phyloP scores from a whole-genome alignment of 345 rosid genomes.

The Melastoma malabathricum region DNA sequence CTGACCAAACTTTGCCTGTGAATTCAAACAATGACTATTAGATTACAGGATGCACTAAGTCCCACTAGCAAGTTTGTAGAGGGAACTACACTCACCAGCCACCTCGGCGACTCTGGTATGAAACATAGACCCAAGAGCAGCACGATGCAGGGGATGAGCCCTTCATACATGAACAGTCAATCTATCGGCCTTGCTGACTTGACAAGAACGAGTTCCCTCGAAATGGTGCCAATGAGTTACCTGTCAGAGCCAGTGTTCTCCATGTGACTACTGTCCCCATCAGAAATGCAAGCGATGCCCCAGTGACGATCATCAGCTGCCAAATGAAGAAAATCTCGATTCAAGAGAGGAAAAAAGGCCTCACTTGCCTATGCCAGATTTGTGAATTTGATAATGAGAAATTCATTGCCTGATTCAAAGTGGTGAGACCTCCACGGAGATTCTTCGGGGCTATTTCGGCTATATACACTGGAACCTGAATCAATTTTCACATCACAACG shows the following conservation, averaged over 20 bases:
- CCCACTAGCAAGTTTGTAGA: too few relatives aligned
- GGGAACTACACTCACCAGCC: constrained; percentile 55
- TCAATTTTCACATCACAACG: background rate
- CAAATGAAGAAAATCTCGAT: too few relatives aligned
- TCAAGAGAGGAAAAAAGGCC: too few relatives aligned
- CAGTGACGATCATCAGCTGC: constrained; percentile 71
- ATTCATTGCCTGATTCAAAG: constrained; percentile 48
- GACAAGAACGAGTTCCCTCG: too few relatives aligned
- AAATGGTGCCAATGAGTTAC: constrained; percentile 17
- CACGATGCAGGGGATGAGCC: constrained; percentile 55
- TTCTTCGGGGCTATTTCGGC: constrained; percentile 91
- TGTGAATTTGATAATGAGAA: background rate
- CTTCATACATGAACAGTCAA: constrained; percentile 20
- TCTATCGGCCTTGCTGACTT: too few relatives aligned
- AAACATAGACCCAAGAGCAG: constrained; percentile 59
- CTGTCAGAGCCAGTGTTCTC: constrained; percentile 70
- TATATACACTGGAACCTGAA: constrained; percentile 69
- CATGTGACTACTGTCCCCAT: constrained; percentile 57
- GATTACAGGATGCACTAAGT: background rate
- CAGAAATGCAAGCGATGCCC: constrained; percentile 53
- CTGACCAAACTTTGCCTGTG: constrained; percentile 62
- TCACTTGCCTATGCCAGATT: too few relatives aligned
- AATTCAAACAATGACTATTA: background rate
- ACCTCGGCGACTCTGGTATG: constrained; percentile 84
- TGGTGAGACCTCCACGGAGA: constrained; percentile 81